phyloP scores from a whole-genome alignment of 345 rosid species.

The Heritiera fomes region DNA sequence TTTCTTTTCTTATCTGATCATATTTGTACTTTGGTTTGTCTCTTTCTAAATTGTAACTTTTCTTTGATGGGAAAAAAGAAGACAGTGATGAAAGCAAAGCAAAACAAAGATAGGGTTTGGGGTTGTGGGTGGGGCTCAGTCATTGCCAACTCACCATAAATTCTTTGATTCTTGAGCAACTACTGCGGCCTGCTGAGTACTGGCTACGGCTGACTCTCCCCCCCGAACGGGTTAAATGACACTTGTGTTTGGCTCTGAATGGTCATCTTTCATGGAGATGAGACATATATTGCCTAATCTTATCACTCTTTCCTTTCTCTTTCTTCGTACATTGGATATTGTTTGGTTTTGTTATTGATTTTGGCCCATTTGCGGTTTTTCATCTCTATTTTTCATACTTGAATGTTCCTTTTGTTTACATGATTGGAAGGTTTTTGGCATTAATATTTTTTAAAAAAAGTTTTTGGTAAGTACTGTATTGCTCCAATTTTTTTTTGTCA shows the following conservation, averaged over 20 bases:
- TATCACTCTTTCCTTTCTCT: background rate
- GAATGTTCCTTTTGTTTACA: too few relatives aligned
- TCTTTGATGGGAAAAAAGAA: constrained; percentile 4
- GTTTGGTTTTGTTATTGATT: background rate
- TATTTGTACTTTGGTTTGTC: constrained; percentile 22
- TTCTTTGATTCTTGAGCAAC: background rate
- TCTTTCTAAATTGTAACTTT: background rate
- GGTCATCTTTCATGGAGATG: constrained; percentile 17
- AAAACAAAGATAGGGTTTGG: background rate
- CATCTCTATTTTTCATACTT: too few relatives aligned
- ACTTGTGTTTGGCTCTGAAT: constrained; percentile 3
- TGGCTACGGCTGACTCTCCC: background rate
- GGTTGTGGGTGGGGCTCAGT: background rate
- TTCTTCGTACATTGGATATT: too few relatives aligned
- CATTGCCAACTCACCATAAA: background rate
- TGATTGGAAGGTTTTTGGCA: too few relatives aligned
- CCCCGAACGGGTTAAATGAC: constrained; percentile 9
- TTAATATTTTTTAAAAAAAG: too few relatives aligned
- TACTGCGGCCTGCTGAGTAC: background rate
- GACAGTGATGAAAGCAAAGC: constrained; percentile 5
- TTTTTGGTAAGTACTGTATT: too few relatives aligned
- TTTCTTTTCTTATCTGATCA: background rate
- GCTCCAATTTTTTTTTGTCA: too few relatives aligned
- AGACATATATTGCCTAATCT: constrained; percentile 5
- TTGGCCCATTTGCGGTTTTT: too few relatives aligned